Percentiles rank a stretch among this genome's conserved stretches.
Evolutionary conservation across 352 stramenopile species (phyloP).

Genomic region (Globisporangium carolinianum): DNA sequence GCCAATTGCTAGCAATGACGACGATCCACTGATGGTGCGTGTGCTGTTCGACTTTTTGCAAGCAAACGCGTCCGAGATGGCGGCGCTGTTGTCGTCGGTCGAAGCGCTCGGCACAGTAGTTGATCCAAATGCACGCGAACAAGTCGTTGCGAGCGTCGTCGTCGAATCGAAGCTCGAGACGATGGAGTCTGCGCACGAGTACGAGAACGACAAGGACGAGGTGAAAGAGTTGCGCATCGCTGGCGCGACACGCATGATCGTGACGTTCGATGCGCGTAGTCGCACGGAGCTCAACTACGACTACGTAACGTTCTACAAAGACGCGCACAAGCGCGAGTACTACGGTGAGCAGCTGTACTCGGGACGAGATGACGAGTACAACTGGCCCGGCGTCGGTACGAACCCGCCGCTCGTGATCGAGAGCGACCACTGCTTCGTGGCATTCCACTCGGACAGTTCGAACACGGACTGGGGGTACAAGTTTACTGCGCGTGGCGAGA

Average conservation of each 20-base stretch:
- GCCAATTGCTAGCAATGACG: not conserved
- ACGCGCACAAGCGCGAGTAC: slow-evolving; percentile 39
- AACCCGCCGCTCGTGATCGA: slow-evolving; percentile 70
- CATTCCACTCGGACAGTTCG: slow-evolving; percentile 79
- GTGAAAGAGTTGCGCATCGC: slow-evolving; percentile 63
- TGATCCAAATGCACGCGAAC: slow-evolving; percentile 21
- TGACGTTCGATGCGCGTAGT: slow-evolving; percentile 75
- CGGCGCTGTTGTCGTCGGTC: slow-evolving; percentile 30
- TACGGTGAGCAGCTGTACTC: slow-evolving; percentile 75
- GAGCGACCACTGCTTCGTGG: slow-evolving; percentile 70
- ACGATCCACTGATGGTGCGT: not conserved
- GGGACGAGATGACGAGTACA: slow-evolving; percentile 60
- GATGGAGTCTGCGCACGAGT: slow-evolving; percentile 79
- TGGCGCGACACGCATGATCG: slow-evolving; percentile 61
- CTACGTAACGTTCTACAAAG: slow-evolving; percentile 85
- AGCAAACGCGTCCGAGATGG: slow-evolving; percentile 21
- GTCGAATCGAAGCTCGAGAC: slow-evolving; percentile 40
- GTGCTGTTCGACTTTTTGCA: slow-evolving; percentile 13
- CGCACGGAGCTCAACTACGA: slow-evolving; percentile 86
- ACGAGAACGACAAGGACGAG: slow-evolving; percentile 73
- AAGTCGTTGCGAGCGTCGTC: slow-evolving; percentile 32
- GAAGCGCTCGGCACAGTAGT: slow-evolving; percentile 22
- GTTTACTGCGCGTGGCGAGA: slow-evolving; percentile 61
- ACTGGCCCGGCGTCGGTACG: slow-evolving; percentile 70
- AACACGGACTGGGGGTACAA: slow-evolving; percentile 83